Conservation (phyloP, 2,329 filamentous ascomycete genomes). For the Cladosporium sp. region DNA sequence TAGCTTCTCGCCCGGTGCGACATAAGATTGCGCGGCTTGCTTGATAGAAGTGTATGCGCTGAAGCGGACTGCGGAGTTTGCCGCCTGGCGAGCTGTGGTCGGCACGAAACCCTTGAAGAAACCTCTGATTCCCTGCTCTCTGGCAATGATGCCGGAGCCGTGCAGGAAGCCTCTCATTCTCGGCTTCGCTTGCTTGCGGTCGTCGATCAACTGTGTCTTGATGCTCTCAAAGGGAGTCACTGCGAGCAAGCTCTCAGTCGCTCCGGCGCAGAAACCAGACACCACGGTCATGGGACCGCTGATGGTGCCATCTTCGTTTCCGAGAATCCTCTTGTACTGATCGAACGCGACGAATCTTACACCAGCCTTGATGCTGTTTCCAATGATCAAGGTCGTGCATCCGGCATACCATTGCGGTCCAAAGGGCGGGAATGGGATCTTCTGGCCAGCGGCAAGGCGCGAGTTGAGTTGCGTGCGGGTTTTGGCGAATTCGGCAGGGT, state of each 20-base stretch:
- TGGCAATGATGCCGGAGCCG: conserved; percentile 79
- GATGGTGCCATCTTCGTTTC: conserved; percentile 81
- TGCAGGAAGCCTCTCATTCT: conserved; percentile 90
- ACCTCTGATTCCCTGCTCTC: conserved; percentile 80
- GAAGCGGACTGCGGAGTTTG: conserved; percentile 90
- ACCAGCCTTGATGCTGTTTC: conserved; percentile 93
- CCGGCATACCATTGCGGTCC: conserved; percentile 95
- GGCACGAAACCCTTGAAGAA: conserved; percentile 98
- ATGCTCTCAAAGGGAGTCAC: conserved; percentile 98
- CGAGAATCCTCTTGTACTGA: conserved; percentile 79
- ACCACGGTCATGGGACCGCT: conserved; percentile 87
- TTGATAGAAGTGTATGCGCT: conserved; percentile 90
- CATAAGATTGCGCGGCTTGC: conserved; percentile 89
- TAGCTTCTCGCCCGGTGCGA: conserved; percentile 90
- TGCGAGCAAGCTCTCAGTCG: conserved; percentile 87
- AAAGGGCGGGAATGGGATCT: conserved; percentile 92
- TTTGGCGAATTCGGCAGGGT: conserved; percentile 95
- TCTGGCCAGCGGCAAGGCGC: conserved; percentile 72
- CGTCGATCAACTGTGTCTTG: conserved; percentile 97
- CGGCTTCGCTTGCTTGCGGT: conserved; percentile 80
- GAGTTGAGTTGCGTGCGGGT: conserved; percentile 91
- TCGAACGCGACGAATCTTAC: conserved; percentile 97
- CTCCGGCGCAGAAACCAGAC: conserved; percentile 89
- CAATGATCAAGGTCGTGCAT: conserved; percentile 93
- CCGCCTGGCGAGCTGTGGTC: conserved; percentile 89